Evolutionary conservation across 208 protist species (phyloP).

Genomic region (Crithidia acanthocephali): DNA sequence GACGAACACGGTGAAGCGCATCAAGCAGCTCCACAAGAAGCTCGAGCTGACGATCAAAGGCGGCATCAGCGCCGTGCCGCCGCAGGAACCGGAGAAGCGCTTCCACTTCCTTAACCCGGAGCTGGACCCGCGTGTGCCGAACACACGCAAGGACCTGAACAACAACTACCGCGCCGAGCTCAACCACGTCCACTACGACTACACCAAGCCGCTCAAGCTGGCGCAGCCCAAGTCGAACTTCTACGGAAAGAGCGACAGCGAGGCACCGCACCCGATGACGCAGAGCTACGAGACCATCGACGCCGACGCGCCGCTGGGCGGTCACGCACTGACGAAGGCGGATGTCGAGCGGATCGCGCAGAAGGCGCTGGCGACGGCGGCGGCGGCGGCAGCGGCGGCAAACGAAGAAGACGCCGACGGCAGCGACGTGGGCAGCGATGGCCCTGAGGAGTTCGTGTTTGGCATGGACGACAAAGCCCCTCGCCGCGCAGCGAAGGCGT

Average conservation of each 20-base stretch:
- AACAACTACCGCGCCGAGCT: constrained; percentile 71
- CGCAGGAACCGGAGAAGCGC: constrained; percentile 74
- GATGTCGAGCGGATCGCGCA: constrained; percentile 51
- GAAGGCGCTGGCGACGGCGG: constrained; percentile 1
- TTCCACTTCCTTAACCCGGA: constrained; percentile 87
- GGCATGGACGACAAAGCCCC: constrained; percentile 55
- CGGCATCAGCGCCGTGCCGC: constrained; percentile 67
- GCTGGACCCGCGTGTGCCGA: constrained; percentile 62
- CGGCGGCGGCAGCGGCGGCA: background rate
- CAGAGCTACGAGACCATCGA: constrained; percentile 58
- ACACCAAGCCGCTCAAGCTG: constrained; percentile 67
- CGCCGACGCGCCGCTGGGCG: constrained; percentile 60
- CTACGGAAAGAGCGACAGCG: constrained; percentile 64
- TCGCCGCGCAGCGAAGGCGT: constrained; percentile 14
- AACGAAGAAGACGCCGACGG: constrained; percentile 19
- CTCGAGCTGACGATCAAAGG: constrained; percentile 69
- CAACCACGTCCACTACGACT: constrained; percentile 55
- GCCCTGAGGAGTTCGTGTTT: constrained; percentile 77
- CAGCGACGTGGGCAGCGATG: constrained; percentile 33
- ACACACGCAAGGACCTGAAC: constrained; percentile 62
- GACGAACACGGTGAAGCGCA: constrained; percentile 45
- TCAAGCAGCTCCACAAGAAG: constrained; percentile 71
- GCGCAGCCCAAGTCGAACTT: constrained; percentile 53
- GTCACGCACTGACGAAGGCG: constrained; percentile 69
- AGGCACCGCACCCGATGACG: constrained; percentile 71